These are phyloP conservation scores for Diaporthe velutina DNA, from an alignment of 2,329 filamentous ascomycete species.

Conservation along the genomic window DNA sequence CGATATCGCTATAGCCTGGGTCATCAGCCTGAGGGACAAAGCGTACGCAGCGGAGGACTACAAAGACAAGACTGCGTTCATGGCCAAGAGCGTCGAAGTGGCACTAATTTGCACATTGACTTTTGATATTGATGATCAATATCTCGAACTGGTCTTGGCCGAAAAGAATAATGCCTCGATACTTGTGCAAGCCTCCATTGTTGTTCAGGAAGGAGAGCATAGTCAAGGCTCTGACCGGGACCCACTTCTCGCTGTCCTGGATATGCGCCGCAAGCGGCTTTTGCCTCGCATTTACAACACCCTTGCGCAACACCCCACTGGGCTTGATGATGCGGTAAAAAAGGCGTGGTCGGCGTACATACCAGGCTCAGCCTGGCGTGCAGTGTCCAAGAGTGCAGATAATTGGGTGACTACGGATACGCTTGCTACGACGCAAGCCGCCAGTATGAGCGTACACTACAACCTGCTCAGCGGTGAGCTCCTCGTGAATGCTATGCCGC, in stretches of 20 bases:
- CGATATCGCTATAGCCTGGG: conserved; percentile 55
- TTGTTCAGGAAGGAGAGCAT: conserved; percentile 21
- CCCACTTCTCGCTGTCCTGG: conserved; percentile 40
- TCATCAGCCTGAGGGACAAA: conserved; percentile 48
- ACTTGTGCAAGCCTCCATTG: conserved; percentile 45
- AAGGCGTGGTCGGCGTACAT: conserved; percentile 47
- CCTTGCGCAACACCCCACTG: conserved; percentile 28
- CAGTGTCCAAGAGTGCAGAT: neutral
- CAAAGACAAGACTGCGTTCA: conserved; percentile 49
- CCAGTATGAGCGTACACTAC: conserved; percentile 54
- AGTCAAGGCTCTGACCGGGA: neutral
- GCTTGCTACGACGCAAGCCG: conserved; percentile 36
- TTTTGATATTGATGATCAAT: conserved; percentile 56
- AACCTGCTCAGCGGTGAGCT: conserved; percentile 66
- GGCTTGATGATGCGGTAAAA: conserved; percentile 45
- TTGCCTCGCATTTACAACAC: conserved; percentile 41
- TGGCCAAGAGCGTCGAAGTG: conserved; percentile 52
- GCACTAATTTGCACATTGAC: conserved; percentile 57
- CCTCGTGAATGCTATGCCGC: conserved; percentile 63
- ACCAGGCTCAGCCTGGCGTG: conserved; percentile 24
- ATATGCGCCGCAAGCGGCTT: conserved; percentile 46
- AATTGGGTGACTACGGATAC: conserved; percentile 41
- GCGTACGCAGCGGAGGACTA: conserved; percentile 41
- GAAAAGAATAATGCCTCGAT: conserved; percentile 46
- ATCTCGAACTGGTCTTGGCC: conserved; percentile 47